phyloP scores from a whole-genome alignment of 371 early-diverging fungal species.

The Mortierella sp. region DNA sequence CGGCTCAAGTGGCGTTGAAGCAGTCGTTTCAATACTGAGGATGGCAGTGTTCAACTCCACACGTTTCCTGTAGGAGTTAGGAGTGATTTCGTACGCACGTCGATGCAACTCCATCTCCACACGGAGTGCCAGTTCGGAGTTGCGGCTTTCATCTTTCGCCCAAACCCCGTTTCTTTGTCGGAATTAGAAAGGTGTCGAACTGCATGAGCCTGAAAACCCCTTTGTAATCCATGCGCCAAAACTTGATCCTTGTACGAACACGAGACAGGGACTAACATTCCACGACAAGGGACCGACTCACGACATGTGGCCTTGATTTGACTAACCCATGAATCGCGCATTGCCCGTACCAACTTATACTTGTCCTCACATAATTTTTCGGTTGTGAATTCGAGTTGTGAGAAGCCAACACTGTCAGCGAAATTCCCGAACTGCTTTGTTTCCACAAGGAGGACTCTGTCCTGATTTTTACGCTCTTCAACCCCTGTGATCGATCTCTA shows the following conservation, averaged over 20 bases:
- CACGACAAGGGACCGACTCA: slow-evolving; percentile 14
- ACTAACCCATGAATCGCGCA: slow-evolving; percentile 22
- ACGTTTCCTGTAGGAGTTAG: too few relatives aligned
- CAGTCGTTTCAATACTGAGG: too few relatives aligned
- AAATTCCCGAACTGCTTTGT: too few relatives aligned
- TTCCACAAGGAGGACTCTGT: too few relatives aligned
- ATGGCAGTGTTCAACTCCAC: too few relatives aligned
- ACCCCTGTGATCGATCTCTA: too few relatives aligned
- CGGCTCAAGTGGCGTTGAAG: too few relatives aligned
- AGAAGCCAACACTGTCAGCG: too few relatives aligned
- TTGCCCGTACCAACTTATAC: slow-evolving; percentile 16
- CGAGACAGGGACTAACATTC: slow-evolving; percentile 10
- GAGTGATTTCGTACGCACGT: too few relatives aligned
- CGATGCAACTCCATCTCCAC: too few relatives aligned
- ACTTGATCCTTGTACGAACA: slow-evolving; percentile 17
- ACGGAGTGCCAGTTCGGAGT: slow-evolving; percentile 16
- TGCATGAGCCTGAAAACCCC: slow-evolving; percentile 19
- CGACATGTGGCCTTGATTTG: slow-evolving; percentile 18
- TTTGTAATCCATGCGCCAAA: slow-evolving; percentile 21
- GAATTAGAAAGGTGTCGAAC: slow-evolving; percentile 20
- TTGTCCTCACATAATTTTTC: slow-evolving; percentile 20
- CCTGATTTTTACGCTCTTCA: too few relatives aligned
- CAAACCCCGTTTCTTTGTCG: slow-evolving; percentile 22
- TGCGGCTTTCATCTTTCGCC: slow-evolving; percentile 20
- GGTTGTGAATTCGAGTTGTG: slow-evolving; percentile 11